These are phyloP conservation scores for Letharia columbiana DNA, from an alignment of 495 filamentous ascomycete genomes.

Conservation along the genomic window DNA sequence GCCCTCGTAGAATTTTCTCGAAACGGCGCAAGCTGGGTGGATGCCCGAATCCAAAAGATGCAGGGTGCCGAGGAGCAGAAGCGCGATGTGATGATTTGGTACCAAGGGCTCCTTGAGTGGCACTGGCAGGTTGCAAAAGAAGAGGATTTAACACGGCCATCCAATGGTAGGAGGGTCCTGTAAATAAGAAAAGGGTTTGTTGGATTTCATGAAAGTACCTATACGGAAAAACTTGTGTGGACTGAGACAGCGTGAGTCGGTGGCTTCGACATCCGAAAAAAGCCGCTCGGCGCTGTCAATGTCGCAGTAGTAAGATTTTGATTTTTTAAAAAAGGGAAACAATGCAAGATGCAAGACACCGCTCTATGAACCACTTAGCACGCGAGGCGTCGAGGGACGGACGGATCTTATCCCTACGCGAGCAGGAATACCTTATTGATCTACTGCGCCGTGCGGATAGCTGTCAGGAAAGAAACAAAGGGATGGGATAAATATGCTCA, in stretches of 20 bases:
- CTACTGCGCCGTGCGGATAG: too few species aligned
- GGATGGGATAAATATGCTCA: too few species aligned
- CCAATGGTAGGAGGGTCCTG: background rate
- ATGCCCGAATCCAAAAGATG: background rate
- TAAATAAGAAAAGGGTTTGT: background rate
- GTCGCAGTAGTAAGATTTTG: background rate
- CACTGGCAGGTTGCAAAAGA: background rate
- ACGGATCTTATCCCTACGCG: background rate
- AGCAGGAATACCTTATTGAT: background rate
- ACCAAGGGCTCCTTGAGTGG: background rate
- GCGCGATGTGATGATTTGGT: conserved; percentile 1
- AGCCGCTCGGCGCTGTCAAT: conserved; percentile 15
- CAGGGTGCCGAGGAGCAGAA: conserved; percentile 1
- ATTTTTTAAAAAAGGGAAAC: background rate
- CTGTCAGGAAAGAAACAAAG: too few species aligned
- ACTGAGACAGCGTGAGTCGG: background rate
- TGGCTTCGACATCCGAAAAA: background rate
- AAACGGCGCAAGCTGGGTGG: background rate
- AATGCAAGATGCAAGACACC: background rate
- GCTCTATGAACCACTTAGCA: background rate
- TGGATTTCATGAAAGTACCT: too few species aligned
- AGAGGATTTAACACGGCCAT: background rate
- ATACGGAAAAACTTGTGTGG: too few species aligned
- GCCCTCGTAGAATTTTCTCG: conserved; percentile 2
- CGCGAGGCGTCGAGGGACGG: background rate